Base-by-base conservation (phyloP, 1,139 yeast species). In the Kurtzmaniella quercitrusa region DNA sequence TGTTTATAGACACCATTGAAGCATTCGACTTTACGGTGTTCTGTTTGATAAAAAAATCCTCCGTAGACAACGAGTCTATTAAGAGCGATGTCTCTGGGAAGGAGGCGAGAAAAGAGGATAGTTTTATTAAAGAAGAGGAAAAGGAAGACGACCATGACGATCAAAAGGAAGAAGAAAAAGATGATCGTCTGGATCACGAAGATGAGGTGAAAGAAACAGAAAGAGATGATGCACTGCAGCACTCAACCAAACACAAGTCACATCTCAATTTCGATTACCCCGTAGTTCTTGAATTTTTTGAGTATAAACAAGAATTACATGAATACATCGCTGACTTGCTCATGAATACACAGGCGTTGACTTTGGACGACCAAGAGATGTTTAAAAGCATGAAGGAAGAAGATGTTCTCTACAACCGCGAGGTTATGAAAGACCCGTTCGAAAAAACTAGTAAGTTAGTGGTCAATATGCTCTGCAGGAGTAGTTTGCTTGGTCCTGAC, bases 351-450 rank as follows among this genome's bases (percentile, higher is more conserved):
- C 95, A 87, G 54, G 75, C 82, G 4, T 66, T 86, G 16, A 84
- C 95, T 0, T 67, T 85, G 14, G 79, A 75, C 33, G 94, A 86
- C 54, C 88, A 91, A 1, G 88, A 83, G 46, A 84, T 82, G 1
- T 85, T 85, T 61, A 70, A 73, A 44, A 77, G 86, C 0, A 69
- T 84, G 62, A 72, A 71, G 49, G 82, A 81, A 34, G 85, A 81
- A 36, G 78, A 77, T 37, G 55, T 72, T 45, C 60, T 70, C 42
- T 74, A 74, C 46, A 65, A 68, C 45, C 64, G 73, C 16, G 71
- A 70, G 3, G 56, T 65, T 2, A 60, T 66, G 48, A 64, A 66
- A 46, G 56, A 65, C 21, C 72, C 76, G 14, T 68, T 73, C 2
- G 86, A 81, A 48, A 77, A 74, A 50, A 73, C 79, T 2, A 76